Base-by-base conservation (phyloP, 345 rosid genomes). In the Aegle marmelos region DNA sequence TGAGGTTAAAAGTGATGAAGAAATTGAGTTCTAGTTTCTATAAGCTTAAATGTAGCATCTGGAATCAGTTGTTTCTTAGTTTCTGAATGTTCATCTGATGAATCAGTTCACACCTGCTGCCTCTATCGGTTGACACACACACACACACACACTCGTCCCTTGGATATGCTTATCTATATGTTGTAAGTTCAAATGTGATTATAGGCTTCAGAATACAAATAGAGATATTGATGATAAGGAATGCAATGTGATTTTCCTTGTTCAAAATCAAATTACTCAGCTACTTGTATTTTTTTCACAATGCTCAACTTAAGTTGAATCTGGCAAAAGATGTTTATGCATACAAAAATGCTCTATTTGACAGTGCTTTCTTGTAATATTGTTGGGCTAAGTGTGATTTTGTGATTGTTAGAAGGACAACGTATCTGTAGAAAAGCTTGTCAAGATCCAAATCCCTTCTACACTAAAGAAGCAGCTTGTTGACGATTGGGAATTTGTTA, bases 401-500 rank as follows among this genome's bases (percentile, higher is more conserved):
- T 61, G 57, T 77, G 28, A 61, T 81, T 33, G 74, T 57, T 82
- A 89, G 97, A 90, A 88, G 81, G 91, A 90, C 28, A 89, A 82
- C 31, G 31, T 69, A 36, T 78, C 88, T 63, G 74, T 59, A 66
- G 97, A 92, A 84, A 96, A 92, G 90, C 85, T 85, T 60, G 79
- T 88, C 79, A 94, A 91, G 88, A 89, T 94, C 80, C 99, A 88
- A 79, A 90, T 96, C 73, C 97, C 99, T 68, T 80, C 91, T 76
- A 82, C 94, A 62, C 81, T 96, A 7, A 89, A 89, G 85, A 94
- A 89, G 85, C 99, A 90, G 80, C 91, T 96, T 71, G 90, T 87
- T 85, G 99, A 91, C 81, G 98, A 96, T 82, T 90, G 92, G 93
- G 99, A 92, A 72, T 81, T 80, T 79, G 85, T 96, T 76, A 82